Evolutionary conservation across 2,329 filamentous ascomycete genomes (phyloP).

Genomic region (Cladosporium sp.): DNA sequence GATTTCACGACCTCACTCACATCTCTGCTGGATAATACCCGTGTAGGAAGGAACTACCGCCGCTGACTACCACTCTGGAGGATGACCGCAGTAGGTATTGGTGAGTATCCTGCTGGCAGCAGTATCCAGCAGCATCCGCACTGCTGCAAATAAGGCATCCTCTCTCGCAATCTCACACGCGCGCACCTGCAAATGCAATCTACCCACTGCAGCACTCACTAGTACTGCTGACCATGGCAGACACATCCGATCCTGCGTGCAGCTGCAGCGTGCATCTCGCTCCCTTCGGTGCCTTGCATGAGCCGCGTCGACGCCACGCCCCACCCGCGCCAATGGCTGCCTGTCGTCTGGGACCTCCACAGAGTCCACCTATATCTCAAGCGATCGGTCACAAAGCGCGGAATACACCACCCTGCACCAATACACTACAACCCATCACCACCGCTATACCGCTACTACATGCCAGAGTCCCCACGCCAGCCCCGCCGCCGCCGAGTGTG

Average conservation of each 20-base stretch:
- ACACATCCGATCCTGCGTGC: slow-evolving; percentile 16
- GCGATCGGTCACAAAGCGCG: slow-evolving; percentile 22
- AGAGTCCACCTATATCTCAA: slow-evolving; percentile 16
- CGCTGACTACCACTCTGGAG: neutral
- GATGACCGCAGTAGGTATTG: neutral
- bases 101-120: neutral
- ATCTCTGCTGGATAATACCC: neutral
- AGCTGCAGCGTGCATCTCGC: slow-evolving; percentile 11
- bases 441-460: neutral
- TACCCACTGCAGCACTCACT: slow-evolving; percentile 16
- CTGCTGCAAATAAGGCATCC: neutral
- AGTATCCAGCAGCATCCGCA: neutral
- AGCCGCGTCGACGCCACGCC: slow-evolving; percentile 35
- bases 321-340: slow-evolving; percentile 20
- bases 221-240: slow-evolving; percentile 3
- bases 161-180: neutral
- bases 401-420: slow-evolving; percentile 9
- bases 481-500: slow-evolving; percentile 18
- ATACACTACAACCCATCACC: slow-evolving; percentile 11
- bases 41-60: neutral
- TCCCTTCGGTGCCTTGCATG: slow-evolving; percentile 31
- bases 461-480: slow-evolving; percentile 1
- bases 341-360: slow-evolving; percentile 14
- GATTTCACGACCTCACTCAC: neutral
- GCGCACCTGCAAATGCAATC: neutral